These are phyloP conservation scores for Lepidium sativum DNA, from an alignment of 345 rosid species.

Conservation along the genomic window DNA sequence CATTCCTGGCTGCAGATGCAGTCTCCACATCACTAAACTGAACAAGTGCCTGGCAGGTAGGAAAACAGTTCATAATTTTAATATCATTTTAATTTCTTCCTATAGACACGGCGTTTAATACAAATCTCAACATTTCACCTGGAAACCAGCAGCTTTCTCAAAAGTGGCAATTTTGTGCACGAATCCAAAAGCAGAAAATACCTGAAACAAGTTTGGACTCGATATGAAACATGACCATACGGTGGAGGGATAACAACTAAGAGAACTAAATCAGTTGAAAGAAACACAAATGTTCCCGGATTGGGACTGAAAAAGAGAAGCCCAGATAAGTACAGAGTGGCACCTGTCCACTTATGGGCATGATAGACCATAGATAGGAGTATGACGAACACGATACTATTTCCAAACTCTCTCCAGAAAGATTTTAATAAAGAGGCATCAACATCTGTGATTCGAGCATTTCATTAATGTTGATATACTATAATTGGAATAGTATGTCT, in stretches of 20 bases:
- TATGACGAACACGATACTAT: conserved; percentile 59
- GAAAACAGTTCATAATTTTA: conserved; percentile 8
- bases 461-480: conserved; percentile 23
- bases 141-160: conserved; percentile 96
- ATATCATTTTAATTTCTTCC: not conserved
- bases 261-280: conserved; percentile 7
- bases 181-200: conserved; percentile 98
- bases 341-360: conserved; percentile 70
- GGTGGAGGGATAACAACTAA: not conserved
- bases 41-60: conserved; percentile 65
- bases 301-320: conserved; percentile 23
- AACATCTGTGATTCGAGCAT: conserved; percentile 55
- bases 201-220: conserved; percentile 42
- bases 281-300: conserved; percentile 21
- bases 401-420: conserved; percentile 75
- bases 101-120: not conserved
- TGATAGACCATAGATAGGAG: conserved; percentile 68
- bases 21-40: conserved; percentile 87
- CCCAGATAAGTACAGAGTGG: conserved; percentile 68
- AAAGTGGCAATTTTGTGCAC: conserved; percentile 97
- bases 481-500: not conserved
- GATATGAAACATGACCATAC: conserved; percentile 10
- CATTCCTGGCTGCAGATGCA: conserved; percentile 73
- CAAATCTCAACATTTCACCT: conserved; percentile 41
- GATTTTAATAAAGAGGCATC: conserved; percentile 62